Evolutionary conservation across 2,329 filamentous ascomycete genomes (phyloP).

Genomic region (Xylariales sp.): DNA sequence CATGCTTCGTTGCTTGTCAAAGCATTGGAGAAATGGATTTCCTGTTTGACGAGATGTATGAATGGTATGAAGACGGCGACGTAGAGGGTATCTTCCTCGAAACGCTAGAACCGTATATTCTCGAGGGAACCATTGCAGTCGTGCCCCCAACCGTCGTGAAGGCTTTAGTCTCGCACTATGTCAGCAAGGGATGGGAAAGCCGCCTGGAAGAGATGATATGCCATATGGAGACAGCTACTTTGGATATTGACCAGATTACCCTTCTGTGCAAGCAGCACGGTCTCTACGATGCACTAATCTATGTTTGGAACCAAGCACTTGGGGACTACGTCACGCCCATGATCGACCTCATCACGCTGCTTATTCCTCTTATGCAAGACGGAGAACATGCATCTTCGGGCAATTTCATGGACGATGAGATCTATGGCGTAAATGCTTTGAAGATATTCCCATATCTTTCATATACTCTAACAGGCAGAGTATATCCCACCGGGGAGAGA

Average conservation of each 20-base stretch:
- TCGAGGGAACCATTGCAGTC: slow-evolving; percentile 68
- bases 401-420: slow-evolving; percentile 54
- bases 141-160: slow-evolving; percentile 84
- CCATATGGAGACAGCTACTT: slow-evolving; percentile 80
- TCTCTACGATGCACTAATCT: slow-evolving; percentile 91
- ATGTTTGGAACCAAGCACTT: slow-evolving; percentile 93
- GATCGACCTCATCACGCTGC: slow-evolving; percentile 73
- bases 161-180: slow-evolving; percentile 77
- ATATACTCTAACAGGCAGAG: slow-evolving; percentile 80
- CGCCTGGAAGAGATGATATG: slow-evolving; percentile 92
- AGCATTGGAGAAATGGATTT: slow-evolving; percentile 76
- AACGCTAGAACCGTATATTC: slow-evolving; percentile 80
- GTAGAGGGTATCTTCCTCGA: slow-evolving; percentile 77
- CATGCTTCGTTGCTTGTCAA: slow-evolving; percentile 79
- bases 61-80: slow-evolving; percentile 78
- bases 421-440: slow-evolving; percentile 66
- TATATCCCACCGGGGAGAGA: slow-evolving; percentile 81
- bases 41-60: slow-evolving; percentile 85
- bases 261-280: slow-evolving; percentile 85
- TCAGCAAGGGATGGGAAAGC: slow-evolving; percentile 67
- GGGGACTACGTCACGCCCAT: slow-evolving; percentile 87
- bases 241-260: slow-evolving; percentile 93
- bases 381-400: slow-evolving; percentile 48
- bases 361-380: slow-evolving; percentile 54
- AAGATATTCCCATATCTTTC: slow-evolving; percentile 96